Evolutionary conservation across 768 basidiomycete genomes (phyloP).

Genomic region (Cystofilobasidium capitatum): DNA sequence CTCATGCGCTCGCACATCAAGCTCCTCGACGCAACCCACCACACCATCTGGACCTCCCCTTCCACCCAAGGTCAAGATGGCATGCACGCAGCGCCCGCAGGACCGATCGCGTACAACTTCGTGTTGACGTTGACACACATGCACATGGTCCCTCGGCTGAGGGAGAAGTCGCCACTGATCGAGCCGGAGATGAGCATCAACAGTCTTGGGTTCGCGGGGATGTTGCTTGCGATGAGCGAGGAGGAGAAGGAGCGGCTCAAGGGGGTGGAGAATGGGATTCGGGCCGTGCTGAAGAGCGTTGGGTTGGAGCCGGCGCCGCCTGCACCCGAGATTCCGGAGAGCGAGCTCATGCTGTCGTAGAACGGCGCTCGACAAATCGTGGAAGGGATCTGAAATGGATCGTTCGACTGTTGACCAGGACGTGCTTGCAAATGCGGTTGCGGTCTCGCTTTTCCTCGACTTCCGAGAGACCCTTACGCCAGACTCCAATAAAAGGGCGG

Average conservation of each 20-base stretch:
- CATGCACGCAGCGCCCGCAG: background rate
- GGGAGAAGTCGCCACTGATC: constrained; percentile 11
- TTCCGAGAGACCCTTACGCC: too few species aligned
- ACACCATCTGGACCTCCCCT: constrained; percentile 14
- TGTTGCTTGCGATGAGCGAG: constrained; percentile 3
- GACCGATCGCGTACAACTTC: constrained; percentile 13
- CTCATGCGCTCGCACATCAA: constrained; percentile 8
- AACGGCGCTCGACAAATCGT: too few species aligned
- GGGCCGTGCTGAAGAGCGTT: constrained; percentile 6
- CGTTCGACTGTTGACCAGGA: too few species aligned
- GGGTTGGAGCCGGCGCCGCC: constrained; percentile 5
- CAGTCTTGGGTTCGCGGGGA: constrained; percentile 19
- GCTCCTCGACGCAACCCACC: constrained; percentile 23
- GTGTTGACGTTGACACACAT: constrained; percentile 12
- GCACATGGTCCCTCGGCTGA: constrained; percentile 12
- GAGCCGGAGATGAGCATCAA: constrained; percentile 14
- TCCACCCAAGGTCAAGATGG: background rate
- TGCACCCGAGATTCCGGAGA: background rate
- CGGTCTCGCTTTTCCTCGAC: too few species aligned
- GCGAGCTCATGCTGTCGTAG: background rate
- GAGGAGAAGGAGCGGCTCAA: constrained; percentile 12
- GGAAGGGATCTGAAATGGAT: too few species aligned
- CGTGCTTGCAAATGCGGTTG: too few species aligned
- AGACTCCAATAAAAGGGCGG: too few species aligned
- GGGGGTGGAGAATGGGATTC: background rate